Evolutionary conservation across 768 basidiomycete species (phyloP), one percentile per base, ranked within the genome.

Genomic region (Psilocybe cubensis): DNA sequence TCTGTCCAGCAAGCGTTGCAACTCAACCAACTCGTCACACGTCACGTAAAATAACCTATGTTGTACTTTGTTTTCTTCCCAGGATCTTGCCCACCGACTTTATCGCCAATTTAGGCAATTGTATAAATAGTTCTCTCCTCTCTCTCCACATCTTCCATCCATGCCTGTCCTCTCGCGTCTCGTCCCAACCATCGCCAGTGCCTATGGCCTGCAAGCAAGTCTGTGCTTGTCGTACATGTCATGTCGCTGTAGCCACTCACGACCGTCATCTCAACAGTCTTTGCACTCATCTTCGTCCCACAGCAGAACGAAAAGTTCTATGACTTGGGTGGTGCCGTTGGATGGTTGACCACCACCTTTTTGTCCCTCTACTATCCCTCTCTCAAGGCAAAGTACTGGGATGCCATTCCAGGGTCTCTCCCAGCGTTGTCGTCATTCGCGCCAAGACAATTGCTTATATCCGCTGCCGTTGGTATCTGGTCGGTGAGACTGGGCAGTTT

Each of bases 201-300:
- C 85, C 10, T 86, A 80, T 63, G 79, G 72, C 3, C 69, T 84
- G 0, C 85, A 87, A 69, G 61, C 79, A 11, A 60, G 83, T 83
- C 63, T 62, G 71, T 62, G 31, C 38, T 43, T 52, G n/a, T 14
- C 59, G 52, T 17, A 29, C 40, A 17, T 18, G 23, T 14, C 27
- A 9, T 38, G 9, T 3, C 17, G 35, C 23, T n/a, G 6, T 12
- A 4, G 35, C 41, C 3, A 25, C 28, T 52, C 43, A 28, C 24
- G 17, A 18, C n/a, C 9, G 12, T 17, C 4, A 23, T 33, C 47
- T n/a, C n/a, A 20, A 14, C 54, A 84, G 83, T 77, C 4, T 79
- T 83, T 49, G 89, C 87, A 0, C 53, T 79, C 4, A 71, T 88
- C 18, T 88, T 87, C 56, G 84, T 91, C 3, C 90, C 89, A 2